Base-by-base conservation (phyloP, 192 early-diverging fungal species). In the Coemansia guatemalensis region DNA sequence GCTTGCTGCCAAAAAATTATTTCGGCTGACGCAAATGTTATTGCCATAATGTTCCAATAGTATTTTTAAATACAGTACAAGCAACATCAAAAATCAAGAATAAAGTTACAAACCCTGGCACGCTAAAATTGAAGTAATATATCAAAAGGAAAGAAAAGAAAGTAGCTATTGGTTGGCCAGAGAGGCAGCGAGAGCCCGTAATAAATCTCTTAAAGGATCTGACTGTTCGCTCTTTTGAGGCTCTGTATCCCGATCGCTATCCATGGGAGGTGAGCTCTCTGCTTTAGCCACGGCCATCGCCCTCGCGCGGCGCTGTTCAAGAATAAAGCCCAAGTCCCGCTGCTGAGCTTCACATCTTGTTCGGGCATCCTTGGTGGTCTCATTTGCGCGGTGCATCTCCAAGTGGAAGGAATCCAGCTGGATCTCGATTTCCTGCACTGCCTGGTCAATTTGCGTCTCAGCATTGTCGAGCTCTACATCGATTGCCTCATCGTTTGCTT, bases 321-420 rank as follows among this genome's bases (percentile, higher is more conserved):
- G 58, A 14, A 72, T 54, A 64, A 80, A 74, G 33, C 62, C 54
- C 35, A 80, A 51, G 9, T 52, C 58, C 0, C n/a, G 35, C 8
- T 58, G 33, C 25, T 35, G 53, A 21, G 8, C 1, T 1, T 23
- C 54, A n/a, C 60, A 48, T 9, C 1, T 14, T 18, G 58, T 39
- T 17, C 22, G 23, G 9, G 71, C 77, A 23, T 48, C 23, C 18
- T 24, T 33, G 32, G 70, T 68, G n/a, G 30, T 44, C 53, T 67
- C 64, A 6, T 51, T 35, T 0, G 68, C 52, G 2, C 68, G 57
- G 27, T 80, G 77, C 68, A 74, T 69, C 33, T 74, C 71, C 35
- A 80, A 41, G 26, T 69, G 64, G 30, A 80, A 67, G 8, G 77
- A 64, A 48, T 80, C 77, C 29, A 80, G 71, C 41, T 58, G 67